Evolutionary conservation across 2,329 filamentous ascomycete genomes (phyloP).

Genomic region (Chrysosporium keratinophilum): DNA sequence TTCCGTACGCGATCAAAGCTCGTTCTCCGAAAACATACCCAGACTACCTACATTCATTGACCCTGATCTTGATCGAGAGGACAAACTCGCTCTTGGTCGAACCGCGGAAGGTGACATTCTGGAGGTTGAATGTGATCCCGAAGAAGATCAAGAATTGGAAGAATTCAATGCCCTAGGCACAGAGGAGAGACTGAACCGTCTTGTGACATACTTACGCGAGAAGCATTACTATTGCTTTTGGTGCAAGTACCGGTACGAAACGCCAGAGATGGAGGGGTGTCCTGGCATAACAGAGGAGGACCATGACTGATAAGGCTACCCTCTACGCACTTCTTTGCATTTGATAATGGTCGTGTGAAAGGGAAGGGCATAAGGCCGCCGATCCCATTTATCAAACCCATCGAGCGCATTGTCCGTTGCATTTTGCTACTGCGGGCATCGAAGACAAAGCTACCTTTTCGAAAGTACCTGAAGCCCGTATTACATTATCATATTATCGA

Average conservation of each 20-base stretch:
- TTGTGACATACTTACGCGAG: slow-evolving; percentile 60
- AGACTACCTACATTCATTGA: slow-evolving; percentile 44
- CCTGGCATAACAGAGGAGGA: slow-evolving; percentile 82
- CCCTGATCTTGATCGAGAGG: slow-evolving; percentile 59
- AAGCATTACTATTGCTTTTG: slow-evolving; percentile 83
- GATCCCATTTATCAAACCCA: background rate
- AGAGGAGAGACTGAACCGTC: slow-evolving; percentile 53
- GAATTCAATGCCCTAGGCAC: slow-evolving; percentile 62
- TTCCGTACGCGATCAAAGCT: slow-evolving; percentile 27
- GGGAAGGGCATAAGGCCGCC: background rate
- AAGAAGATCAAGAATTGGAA: slow-evolving; percentile 67
- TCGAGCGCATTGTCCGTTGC: background rate
- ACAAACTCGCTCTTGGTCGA: slow-evolving; percentile 57
- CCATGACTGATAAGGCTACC: slow-evolving; percentile 43
- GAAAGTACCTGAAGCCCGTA: no score
- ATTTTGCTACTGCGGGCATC: no score
- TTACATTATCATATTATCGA: no score
- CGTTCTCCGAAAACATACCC: slow-evolving; percentile 23
- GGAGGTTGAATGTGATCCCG: slow-evolving; percentile 43
- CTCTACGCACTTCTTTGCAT: background rate
- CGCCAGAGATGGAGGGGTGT: slow-evolving; percentile 70
- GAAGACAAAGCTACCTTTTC: no score
- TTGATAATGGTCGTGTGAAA: no score
- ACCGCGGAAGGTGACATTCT: slow-evolving; percentile 33
- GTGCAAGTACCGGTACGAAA: slow-evolving; percentile 75